Base-by-base conservation (phyloP, 805 yeast genomes). In the Kluyveromyces dobzhanskii region DNA sequence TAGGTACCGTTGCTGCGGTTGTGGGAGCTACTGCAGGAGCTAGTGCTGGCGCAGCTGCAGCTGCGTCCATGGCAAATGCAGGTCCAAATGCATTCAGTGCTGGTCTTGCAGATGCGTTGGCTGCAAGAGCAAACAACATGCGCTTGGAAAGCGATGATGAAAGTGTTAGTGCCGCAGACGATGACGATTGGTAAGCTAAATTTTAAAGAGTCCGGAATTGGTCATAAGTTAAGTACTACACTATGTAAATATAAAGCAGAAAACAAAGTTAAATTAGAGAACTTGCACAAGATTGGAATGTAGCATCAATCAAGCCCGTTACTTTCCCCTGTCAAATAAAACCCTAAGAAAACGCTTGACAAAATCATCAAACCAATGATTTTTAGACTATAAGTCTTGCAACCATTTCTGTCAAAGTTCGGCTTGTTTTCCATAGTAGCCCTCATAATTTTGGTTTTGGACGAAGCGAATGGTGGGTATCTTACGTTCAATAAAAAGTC, bases 21-120 rank as follows among this genome's bases (percentile, higher is more conserved):
- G 50, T 50, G 16, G 50, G 54, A 7, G 39, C 54, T 9, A 47
- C 54, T 18, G 13, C 46, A 57, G 13, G 39, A 38, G 19, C 29
- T 8, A 23, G 40, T 10, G 37, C 30, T 11, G 19, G 23, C 13
- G 38, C 35, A 9, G 28, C 35, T 2, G 19, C 24, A 29, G 34
- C 45, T n/a, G 43, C 54, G 5, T 52, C 51, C 11, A 49, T 52
- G 11, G 37, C 54, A 4, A 46, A 57, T 4, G 49, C 64, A 4
- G 40, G 42, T 27, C 49, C 59, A 26, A 50, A 44, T 32, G 48
- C 55, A 32, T 66, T 85, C 49, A 92, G 90, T 10, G 88, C 86
- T n/a, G 87, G 90, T 5, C 66, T 87, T 43, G 95, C 95, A 0
- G 85, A 84, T 43, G 95, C 95, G 1, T 71, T 87, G 50, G 83